Base-by-base conservation (phyloP, 306 rosid genomes). In the Fagus crenata region DNA sequence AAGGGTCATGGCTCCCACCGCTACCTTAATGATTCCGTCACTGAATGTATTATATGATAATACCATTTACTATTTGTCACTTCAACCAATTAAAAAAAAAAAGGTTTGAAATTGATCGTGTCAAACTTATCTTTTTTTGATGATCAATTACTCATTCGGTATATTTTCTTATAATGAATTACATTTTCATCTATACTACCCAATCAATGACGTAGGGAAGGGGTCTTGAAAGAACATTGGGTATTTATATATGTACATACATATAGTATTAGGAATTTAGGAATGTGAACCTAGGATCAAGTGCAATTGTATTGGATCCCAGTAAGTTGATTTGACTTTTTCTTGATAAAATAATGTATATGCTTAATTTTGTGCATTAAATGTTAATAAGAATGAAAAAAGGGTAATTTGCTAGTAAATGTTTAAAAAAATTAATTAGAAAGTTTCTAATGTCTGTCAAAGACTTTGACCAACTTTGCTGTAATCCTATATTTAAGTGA, bases 151-250 rank as follows among this genome's bases (percentile, higher is more conserved):
- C 22, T 35, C 41, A 61, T 33, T 63, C 75, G 40, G n/a, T 33
- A 9, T 77, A 17, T 78, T 72, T 68, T 75, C 84, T 79, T 82
- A 41, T 22, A 22, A 22, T 18, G 65, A 61, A 33, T 14, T 61
- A 82, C 86, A 67, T 61, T 14, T 61, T 79, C 86, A 67, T 61
- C 73, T 36, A 68, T 73, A 78, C 72, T 72, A 46, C 75, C 73
- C 49, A 74, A 60, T 75, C 7, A 53, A 74, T 69, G 74, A 18
- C 83, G 74, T 32, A 41, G 0, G 22, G 14, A 12, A 3, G 33
- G 35, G 41, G 11, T 42, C 37, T 6, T 35, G 49, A 33, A 13
- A 28, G 77, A 35, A 63, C 3, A 36, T 58, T 58, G 69, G 55
- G 36, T 55, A 31, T 31, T 46, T 12, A 4, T 59, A 28, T 33